Evolutionary conservation across 148 eudicot genomes (phyloP).

Genomic region (Camellia japonica): DNA sequence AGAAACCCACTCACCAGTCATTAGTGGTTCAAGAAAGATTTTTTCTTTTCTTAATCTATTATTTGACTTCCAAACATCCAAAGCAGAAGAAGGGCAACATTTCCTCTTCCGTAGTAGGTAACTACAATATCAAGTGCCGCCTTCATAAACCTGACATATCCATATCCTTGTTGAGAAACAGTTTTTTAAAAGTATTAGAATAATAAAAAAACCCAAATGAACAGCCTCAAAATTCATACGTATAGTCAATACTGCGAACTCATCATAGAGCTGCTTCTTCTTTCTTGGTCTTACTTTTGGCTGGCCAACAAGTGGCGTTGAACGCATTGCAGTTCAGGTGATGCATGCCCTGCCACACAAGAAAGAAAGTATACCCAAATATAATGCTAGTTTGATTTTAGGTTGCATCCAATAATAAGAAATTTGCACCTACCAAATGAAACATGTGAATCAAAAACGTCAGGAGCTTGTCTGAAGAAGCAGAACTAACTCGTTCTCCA

Average conservation of each 20-base stretch:
- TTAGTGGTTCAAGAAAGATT: conserved; percentile 48
- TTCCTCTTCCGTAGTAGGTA: conserved; percentile 45
- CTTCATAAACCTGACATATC: conserved; percentile 48
- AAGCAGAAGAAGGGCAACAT: conserved; percentile 48
- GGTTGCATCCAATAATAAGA: not conserved
- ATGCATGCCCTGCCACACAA: conserved; percentile 29
- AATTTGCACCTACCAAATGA: conserved; percentile 42
- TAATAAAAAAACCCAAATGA: not conserved
- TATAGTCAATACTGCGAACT: conserved; percentile 45
- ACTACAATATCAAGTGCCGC: conserved; percentile 36
- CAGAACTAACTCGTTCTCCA: conserved; percentile 32
- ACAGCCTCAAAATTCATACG: conserved; percentile 22
- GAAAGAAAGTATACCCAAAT: conserved; percentile 2
- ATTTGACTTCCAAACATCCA: conserved; percentile 58
- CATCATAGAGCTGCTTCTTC: conserved; percentile 44
- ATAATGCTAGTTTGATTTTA: not conserved
- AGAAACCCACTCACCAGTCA: conserved; percentile 53
- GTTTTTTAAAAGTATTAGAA: not conserved
- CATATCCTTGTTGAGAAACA: not conserved
- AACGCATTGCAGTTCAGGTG: conserved; percentile 35
- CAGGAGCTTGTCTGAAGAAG: conserved; percentile 24
- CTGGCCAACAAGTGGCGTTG: conserved; percentile 44
- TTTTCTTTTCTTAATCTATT: conserved; percentile 45
- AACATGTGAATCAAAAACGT: conserved; percentile 17
- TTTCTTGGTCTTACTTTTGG: conserved; percentile 40